These are phyloP conservation scores for Prunus mira DNA, from an alignment of 306 rosid species.

Conservation along the genomic window DNA sequence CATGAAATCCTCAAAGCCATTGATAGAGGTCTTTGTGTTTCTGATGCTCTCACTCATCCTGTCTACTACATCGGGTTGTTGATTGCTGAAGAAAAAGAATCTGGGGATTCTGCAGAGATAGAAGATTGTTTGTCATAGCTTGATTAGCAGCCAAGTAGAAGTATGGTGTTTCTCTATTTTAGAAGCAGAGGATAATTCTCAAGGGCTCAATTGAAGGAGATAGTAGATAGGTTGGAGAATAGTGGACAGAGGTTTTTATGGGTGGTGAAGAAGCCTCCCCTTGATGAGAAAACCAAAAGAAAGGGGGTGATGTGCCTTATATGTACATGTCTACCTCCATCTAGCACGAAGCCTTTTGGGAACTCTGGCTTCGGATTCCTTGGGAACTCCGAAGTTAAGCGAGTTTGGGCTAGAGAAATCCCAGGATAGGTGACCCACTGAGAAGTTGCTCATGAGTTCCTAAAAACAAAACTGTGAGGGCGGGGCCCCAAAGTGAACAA, in stretches of 20 bases:
- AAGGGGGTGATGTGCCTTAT: too few species aligned
- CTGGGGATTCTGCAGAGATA: neutral
- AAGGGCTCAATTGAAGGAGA: conserved; percentile 11
- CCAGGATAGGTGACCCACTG: too few species aligned
- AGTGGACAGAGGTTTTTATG: conserved; percentile 33
- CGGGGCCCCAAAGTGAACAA: too few species aligned
- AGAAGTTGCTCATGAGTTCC: too few species aligned
- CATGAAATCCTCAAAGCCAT: neutral
- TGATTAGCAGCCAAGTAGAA: conserved; percentile 18
- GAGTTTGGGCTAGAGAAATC: too few species aligned
- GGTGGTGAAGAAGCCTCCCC: conserved; percentile 21
- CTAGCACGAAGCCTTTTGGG: too few species aligned
- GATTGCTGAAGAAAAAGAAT: neutral
- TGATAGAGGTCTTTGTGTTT: conserved; percentile 13
- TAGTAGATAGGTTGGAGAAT: conserved; percentile 19
- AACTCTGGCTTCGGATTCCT: too few species aligned
- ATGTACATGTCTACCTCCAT: too few species aligned
- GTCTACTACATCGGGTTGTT: conserved; percentile 21
- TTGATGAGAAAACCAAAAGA: neutral
- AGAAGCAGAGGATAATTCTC: conserved; percentile 27
- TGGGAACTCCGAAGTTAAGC: too few species aligned
- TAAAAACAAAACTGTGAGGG: too few species aligned
- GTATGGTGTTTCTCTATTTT: conserved; percentile 27
- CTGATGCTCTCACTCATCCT: conserved; percentile 18
- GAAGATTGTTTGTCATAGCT: conserved; percentile 27